phyloP scores from a whole-genome alignment of 192 early-diverging fungal species.

The Thamnidium elegans region DNA sequence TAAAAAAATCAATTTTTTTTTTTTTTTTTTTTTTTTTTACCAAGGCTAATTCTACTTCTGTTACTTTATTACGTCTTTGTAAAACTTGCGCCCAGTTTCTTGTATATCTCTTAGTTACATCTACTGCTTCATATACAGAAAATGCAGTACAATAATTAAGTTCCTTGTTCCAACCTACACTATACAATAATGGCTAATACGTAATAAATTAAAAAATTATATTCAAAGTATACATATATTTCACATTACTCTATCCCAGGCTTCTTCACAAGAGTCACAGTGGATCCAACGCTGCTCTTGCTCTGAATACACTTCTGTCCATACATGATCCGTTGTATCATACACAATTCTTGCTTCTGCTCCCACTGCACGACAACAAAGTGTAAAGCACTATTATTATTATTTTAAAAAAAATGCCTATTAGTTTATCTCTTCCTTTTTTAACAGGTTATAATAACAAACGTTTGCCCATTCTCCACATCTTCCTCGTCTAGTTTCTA shows the following conservation, averaged over 20 bases:
- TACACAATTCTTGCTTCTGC: conserved; percentile 45
- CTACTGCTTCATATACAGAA: conserved; percentile 43
- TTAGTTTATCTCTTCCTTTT: background rate
- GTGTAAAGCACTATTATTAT: conserved; percentile 46
- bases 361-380: conserved; percentile 49
- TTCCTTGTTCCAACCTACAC: conserved; percentile 51
- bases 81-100: conserved; percentile 32
- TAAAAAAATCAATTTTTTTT: background rate
- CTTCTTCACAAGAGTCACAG: conserved; percentile 55
- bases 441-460: background rate
- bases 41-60: conserved; percentile 10
- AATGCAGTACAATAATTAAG: conserved; percentile 47
- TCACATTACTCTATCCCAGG: conserved; percentile 42
- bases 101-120: conserved; percentile 51
- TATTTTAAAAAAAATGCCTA: background rate
- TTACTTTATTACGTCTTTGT: conserved; percentile 29
- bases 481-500: conserved; percentile 46
- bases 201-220: background rate
- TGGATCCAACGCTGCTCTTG: conserved; percentile 52
- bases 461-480: conserved; percentile 63
- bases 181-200: conserved; percentile 46
- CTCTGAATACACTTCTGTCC: conserved; percentile 54
- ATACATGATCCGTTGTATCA: conserved; percentile 55
- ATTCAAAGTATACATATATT: background rate
- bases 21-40: conserved; percentile 3